Percentiles rank a stretch among this genome's conserved stretches.
phyloP scores from a whole-genome alignment of 805 yeast species.

The Priceomyces medius region DNA sequence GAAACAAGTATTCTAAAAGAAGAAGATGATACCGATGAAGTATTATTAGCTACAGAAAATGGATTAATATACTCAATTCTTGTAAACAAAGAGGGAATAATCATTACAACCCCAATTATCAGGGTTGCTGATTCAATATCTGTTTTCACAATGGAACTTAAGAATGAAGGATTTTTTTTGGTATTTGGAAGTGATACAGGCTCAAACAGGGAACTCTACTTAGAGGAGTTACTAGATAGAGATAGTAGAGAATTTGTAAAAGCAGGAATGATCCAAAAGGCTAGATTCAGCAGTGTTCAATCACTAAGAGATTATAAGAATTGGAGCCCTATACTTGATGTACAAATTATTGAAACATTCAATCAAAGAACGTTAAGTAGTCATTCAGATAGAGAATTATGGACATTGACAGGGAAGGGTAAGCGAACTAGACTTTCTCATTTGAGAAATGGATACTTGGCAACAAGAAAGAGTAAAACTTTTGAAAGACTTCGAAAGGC shows the following conservation, averaged over 20 bases:
- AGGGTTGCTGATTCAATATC: slow-evolving; percentile 37
- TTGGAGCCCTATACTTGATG: slow-evolving; percentile 51
- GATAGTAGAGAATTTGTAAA: slow-evolving; percentile 7
- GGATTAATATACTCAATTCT: slow-evolving; percentile 34
- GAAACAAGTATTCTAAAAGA: slow-evolving; percentile 15
- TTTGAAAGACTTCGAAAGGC: slow-evolving; percentile 34
- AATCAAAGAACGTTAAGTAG: slow-evolving; percentile 16
- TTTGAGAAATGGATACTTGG: slow-evolving; percentile 31
- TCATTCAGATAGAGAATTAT: slow-evolving; percentile 36
- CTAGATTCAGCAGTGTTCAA: slow-evolving; percentile 24
- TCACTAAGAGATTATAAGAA: slow-evolving; percentile 34
- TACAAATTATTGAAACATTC: slow-evolving; percentile 31
- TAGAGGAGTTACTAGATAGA: slow-evolving; percentile 23
- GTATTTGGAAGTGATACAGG: slow-evolving; percentile 44
- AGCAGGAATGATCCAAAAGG: slow-evolving; percentile 2
- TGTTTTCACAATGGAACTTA: slow-evolving; percentile 28
- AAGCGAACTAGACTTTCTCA: slow-evolving; percentile 33
- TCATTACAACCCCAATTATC: slow-evolving; percentile 26
- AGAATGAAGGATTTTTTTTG: slow-evolving; percentile 18
- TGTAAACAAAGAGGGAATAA: slow-evolving; percentile 16
- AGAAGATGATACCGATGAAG: slow-evolving; percentile 19
- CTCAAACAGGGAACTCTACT: slow-evolving; percentile 32
- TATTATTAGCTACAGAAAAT: slow-evolving; percentile 32
- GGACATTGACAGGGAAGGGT: slow-evolving; percentile 41
- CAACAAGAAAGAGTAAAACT: slow-evolving; percentile 22